These are phyloP conservation scores for Saccharomyces hybrid DNA, from an alignment of 1,139 yeast genomes.

Conservation along the genomic window DNA sequence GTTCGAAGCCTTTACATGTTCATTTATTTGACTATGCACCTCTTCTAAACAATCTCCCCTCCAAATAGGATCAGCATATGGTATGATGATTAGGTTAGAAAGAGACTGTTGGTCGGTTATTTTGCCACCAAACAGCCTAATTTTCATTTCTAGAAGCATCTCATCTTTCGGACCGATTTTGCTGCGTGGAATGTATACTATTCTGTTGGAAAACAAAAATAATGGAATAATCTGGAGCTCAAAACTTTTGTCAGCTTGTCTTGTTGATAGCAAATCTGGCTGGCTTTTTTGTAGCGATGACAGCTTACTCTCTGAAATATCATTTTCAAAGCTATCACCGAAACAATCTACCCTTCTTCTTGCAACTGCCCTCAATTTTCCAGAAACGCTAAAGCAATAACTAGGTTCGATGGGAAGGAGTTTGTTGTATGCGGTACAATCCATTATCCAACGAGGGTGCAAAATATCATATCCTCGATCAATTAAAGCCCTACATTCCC, in stretches of 20 bases:
- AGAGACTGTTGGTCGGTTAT: conserved; percentile 13
- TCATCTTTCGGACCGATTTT: conserved; percentile 2
- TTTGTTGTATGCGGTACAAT: conserved; percentile 43
- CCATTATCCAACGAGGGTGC: conserved; percentile 64
- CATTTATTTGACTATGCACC: conserved; percentile 26
- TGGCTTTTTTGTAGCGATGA: conserved; percentile 3
- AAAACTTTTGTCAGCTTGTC: background rate
- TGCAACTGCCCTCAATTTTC: conserved; percentile 21
- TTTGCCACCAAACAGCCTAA: conserved; percentile 27
- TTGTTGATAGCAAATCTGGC: too few species aligned
- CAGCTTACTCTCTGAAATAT: conserved; percentile 19
- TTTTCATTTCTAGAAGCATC: conserved; percentile 7
- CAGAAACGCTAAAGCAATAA: conserved; percentile 41
- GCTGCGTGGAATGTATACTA: background rate
- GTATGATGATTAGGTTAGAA: conserved; percentile 25
- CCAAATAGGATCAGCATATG: conserved; percentile 4
- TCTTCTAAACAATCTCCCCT: conserved; percentile 3
- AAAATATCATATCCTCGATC: conserved; percentile 51
- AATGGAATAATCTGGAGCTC: conserved; percentile 13
- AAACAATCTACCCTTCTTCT: conserved; percentile 37
- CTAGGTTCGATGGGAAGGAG: conserved; percentile 54
- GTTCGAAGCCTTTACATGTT: conserved; percentile 8
- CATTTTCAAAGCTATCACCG: conserved; percentile 48
- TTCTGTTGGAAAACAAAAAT: conserved; percentile 26
- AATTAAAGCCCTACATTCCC: conserved; percentile 39